Base-by-base conservation (phyloP, 177 flowering plant species). In the Vitis hybrid region DNA sequence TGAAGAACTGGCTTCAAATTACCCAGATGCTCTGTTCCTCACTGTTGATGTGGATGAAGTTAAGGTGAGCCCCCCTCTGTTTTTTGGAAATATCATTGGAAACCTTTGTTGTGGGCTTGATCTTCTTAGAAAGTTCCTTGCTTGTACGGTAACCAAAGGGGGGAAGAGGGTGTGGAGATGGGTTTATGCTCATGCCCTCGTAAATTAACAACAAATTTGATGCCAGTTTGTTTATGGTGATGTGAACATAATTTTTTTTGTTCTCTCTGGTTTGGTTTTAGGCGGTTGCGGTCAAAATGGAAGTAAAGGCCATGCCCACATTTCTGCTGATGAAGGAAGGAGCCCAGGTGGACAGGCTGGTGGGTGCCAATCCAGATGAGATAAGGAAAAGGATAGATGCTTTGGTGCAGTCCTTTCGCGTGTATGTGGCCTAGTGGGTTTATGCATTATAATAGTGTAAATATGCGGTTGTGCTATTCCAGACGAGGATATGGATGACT, bases 301-400 rank as follows among this genome's bases (percentile, higher is more conserved):
- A 83, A 66, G 69, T 91, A 10, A 90, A 88, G 79, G 93, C 97
- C 19, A 88, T 90, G 93, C 94, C 97, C 0, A 88, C 94, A 0
- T 90, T 91, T 79, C 22, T 90, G 71, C 73, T 90, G 69, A 78
- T 91, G 84, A 91, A 52, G 78, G 82, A 79, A 10, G 91, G 91
- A 7, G 61, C 59, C 50, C 76, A 50, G 51, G 82, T 85, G 18
- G 94, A 88, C 79, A 90, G 84, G 82, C 55, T 92, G 19, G 90
- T 92, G 48, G 97, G 97, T 59, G 97, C 93, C 2, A 92, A 92
- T 73, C 90, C 87, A 2, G 93, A 90, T 10, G 94, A 90, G 86
- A 85, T 88, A 13, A 83, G 78, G 88, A 87, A 77, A 76, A 84
- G 88, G 87, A 70, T 92, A 4, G 87, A 85, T 34, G 65, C 61